Evolutionary conservation across 495 filamentous ascomycete species (phyloP).

Genomic region (Neurospora sp.): DNA sequence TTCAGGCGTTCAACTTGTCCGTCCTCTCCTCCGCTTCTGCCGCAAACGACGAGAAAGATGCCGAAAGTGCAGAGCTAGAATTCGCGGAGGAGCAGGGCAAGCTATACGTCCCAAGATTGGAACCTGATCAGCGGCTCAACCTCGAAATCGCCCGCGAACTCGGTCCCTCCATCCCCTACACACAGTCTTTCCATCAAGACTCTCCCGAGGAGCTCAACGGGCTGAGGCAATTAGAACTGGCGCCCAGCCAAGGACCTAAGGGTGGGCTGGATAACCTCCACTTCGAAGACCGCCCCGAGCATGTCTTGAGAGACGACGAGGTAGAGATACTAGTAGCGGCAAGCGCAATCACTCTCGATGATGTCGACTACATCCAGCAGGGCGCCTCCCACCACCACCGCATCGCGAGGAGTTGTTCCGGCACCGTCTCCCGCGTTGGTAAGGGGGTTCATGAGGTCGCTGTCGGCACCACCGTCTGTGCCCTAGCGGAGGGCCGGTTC

Average conservation of each 20-base stretch:
- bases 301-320: constrained; percentile 19
- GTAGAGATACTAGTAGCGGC: constrained; percentile 34
- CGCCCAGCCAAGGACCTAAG: constrained; percentile 1
- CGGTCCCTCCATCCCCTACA: constrained; percentile 22
- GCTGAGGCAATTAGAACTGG: constrained; percentile 16
- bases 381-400: not conserved
- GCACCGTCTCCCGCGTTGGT: constrained; percentile 31
- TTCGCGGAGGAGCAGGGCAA: constrained; percentile 27
- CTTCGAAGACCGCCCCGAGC: constrained; percentile 20
- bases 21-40: constrained; percentile 7
- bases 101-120: constrained; percentile 28
- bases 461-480: constrained; percentile 32
- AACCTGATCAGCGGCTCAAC: constrained; percentile 29
- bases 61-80: constrained; percentile 22
- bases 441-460: constrained; percentile 22
- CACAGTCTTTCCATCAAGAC: constrained; percentile 19
- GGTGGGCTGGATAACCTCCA: constrained; percentile 10
- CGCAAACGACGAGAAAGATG: not conserved
- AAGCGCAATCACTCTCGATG: constrained; percentile 11
- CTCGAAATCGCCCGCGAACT: constrained; percentile 21
- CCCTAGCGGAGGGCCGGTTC: constrained; percentile 17
- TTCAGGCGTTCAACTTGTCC: constrained; percentile 18
- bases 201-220: not conserved
- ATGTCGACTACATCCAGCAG: constrained; percentile 32
- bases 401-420: constrained; percentile 28